Conservation (phyloP, 2,329 filamentous ascomycete species). For the Cordyceps fumosorosea region DNA sequence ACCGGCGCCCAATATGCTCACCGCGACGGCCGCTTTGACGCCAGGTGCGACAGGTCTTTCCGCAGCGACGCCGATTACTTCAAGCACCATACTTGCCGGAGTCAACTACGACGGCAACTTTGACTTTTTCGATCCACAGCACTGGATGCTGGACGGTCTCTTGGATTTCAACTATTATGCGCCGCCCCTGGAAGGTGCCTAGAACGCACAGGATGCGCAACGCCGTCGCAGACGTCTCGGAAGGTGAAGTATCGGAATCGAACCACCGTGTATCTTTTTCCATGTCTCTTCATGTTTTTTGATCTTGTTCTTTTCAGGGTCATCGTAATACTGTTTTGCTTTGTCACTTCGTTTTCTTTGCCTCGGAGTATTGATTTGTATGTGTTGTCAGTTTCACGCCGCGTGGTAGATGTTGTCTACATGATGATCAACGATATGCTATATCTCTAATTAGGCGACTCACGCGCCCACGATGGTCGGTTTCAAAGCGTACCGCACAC, state of each 20-base stretch:
- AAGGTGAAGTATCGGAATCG: neutral
- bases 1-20: slow-evolving; percentile 39
- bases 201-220: slow-evolving; percentile 15
- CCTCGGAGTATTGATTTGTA: neutral
- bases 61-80: slow-evolving; percentile 30
- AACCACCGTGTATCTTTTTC: neutral
- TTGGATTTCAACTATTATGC: slow-evolving; percentile 72
- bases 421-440: slow-evolving; percentile 9
- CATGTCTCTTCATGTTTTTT: neutral
- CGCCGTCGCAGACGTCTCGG: neutral
- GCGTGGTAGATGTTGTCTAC: slow-evolving; percentile 6
- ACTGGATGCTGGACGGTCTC: slow-evolving; percentile 87
- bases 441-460: slow-evolving; percentile 8
- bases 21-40: slow-evolving; percentile 46
- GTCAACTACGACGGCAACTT: slow-evolving; percentile 63
- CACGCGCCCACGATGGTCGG: neutral
- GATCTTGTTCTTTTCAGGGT: no score
- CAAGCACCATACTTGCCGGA: slow-evolving; percentile 42
- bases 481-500: neutral
- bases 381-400: neutral
- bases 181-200: slow-evolving; percentile 47
- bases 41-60: slow-evolving; percentile 40
- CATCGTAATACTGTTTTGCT: neutral
- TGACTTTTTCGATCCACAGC: slow-evolving; percentile 86
- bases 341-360: neutral